Percentiles rank a stretch among this genome's conserved stretches.
These are phyloP conservation scores for Hypoxylon cercidicola DNA, from an alignment of 495 filamentous ascomycete genomes.

Conservation along the genomic window DNA sequence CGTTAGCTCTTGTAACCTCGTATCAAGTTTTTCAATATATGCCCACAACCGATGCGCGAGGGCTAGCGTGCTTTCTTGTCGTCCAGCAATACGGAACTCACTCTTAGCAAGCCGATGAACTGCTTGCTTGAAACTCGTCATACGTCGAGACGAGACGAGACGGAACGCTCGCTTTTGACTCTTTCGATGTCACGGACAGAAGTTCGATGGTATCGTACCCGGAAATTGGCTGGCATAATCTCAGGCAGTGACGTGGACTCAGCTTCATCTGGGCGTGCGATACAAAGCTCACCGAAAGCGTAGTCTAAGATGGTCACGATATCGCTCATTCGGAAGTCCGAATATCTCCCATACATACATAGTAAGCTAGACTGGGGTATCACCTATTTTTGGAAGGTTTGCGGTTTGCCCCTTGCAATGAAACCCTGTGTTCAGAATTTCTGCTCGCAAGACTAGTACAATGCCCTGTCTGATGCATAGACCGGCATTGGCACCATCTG, in stretches of 20 bases:
- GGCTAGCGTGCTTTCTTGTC: conserved; percentile 6
- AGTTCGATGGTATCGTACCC: not conserved
- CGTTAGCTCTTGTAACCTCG: conserved; percentile 34
- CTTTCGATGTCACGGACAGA: conserved; percentile 9
- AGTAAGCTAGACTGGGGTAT: conserved; percentile 1
- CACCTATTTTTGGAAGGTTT: conserved; percentile 24
- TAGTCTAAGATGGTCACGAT: conserved; percentile 1
- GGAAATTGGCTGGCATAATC: conserved; percentile 3
- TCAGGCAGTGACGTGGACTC: conserved; percentile 3
- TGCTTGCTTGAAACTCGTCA: conserved; percentile 20
- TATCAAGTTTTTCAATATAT: conserved; percentile 43
- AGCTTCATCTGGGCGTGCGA: conserved; percentile 1
- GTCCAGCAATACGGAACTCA: conserved; percentile 9
- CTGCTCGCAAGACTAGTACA: conserved; percentile 10
- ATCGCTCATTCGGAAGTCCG: conserved; percentile 31
- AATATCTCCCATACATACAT: not conserved
- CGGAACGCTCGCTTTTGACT: not conserved
- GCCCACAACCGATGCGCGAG: conserved; percentile 37
- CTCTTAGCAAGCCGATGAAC: conserved; percentile 11
- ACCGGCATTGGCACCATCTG: conserved; percentile 1
- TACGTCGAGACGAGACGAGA: conserved; percentile 4
- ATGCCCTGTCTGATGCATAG: conserved; percentile 6
- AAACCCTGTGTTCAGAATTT: conserved; percentile 8
- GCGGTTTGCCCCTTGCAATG: conserved; percentile 4
- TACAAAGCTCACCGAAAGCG: not conserved